Base-by-base conservation (phyloP, 1,139 yeast species). In the Trichomonascaceae sp. region DNA sequence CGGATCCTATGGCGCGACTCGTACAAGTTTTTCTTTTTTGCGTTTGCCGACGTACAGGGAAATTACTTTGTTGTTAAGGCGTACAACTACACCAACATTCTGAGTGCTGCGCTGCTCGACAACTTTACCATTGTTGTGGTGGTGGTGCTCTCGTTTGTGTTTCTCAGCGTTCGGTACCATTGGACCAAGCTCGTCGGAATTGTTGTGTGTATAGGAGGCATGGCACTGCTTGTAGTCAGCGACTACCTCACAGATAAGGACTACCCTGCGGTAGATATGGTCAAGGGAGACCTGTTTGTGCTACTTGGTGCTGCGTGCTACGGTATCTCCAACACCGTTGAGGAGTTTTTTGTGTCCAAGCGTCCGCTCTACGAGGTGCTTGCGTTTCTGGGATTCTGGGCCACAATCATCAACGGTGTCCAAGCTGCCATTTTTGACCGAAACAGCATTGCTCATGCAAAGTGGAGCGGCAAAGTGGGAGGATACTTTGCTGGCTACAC, bases 41-140 rank as follows among this genome's bases (percentile, higher is more conserved):
- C 67, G 5, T 62, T 63, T 46, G 61, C 63, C 15, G 68, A 63
- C 38, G 67, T 63, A 16, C 56, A 64, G 42, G 68, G 68, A 16
- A 62, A 62, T 48, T 62, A 62, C 46, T 62, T 62, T 37, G 61
- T 62, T 6, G 65, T 60, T 33, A 56, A 57, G 39, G 68, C 69
- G 5, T 63, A 62, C 42, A 51, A 50, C 34, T 64, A 63, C 44
- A 64, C 68, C 18, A 63, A 60, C 42, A 43, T 63, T 43, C 48
- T 63, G 30, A 56, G 63, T 34, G 68, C 67, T 13, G 59, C 64
- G 13, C 41, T 63, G 38, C 53, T 63, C 17, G 67, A 63, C 42
- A 61, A 60, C 37, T 62, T 62, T 46, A 62, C 69, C 15, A 62
- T 64, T 40, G 66, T 59, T 3, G 64, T 62, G 18, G 68, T 62